phyloP scores from a whole-genome alignment of 169 alveolate genomes.

The Amoebophrya sp. region DNA sequence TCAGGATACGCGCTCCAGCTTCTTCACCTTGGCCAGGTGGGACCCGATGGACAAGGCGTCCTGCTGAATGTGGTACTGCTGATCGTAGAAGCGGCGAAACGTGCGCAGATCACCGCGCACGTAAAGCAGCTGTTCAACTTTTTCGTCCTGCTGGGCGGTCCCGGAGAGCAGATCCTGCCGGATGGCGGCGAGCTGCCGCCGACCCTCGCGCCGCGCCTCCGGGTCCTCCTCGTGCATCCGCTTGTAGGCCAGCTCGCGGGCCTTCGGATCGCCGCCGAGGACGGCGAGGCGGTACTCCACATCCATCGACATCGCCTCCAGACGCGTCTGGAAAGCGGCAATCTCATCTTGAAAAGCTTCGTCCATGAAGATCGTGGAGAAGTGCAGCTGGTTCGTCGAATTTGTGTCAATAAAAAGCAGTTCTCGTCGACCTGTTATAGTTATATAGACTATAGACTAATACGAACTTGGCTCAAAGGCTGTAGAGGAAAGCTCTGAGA shows the following conservation, averaged over 20 bases:
- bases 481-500: no score
- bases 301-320: neutral
- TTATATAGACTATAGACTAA: no score
- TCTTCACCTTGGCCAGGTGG: neutral
- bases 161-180: neutral
- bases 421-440: no score
- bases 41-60: neutral
- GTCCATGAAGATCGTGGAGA: no score
- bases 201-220: neutral
- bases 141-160: no score
- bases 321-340: neutral
- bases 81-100: neutral
- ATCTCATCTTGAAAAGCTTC: neutral
- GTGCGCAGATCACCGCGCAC: conserved; percentile 12
- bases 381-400: no score
- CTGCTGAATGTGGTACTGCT: neutral
- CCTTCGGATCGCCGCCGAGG: neutral
- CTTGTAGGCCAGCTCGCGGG: neutral
- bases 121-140: neutral
- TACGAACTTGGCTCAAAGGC: no score
- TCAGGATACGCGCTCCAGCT: neutral
- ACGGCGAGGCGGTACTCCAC: neutral
- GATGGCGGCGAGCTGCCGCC: neutral
- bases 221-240: neutral
- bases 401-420: no score